Conservation (phyloP, 371 early-diverging fungal genomes). For the Capillidium rhysosporum region DNA sequence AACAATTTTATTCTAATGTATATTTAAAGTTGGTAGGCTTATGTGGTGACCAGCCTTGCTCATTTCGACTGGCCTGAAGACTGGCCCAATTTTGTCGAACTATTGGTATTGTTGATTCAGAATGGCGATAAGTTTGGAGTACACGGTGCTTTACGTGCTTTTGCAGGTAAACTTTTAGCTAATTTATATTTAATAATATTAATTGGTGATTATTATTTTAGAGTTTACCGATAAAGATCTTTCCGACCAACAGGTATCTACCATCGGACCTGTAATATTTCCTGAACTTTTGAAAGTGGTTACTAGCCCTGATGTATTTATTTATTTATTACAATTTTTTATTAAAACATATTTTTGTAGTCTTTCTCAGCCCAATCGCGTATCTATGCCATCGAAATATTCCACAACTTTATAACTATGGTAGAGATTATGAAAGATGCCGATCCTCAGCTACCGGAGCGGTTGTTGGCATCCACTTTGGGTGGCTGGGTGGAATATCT, state of each 20-base stretch:
- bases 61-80: slow-evolving; percentile 84
- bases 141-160: slow-evolving; percentile 73
- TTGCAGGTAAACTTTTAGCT: slow-evolving; percentile 14
- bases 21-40: slow-evolving; percentile 28
- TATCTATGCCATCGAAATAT: background rate
- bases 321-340: background rate
- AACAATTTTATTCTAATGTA: background rate
- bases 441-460: background rate
- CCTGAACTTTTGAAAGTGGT: slow-evolving; percentile 1
- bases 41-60: slow-evolving; percentile 71
- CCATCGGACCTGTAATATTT: slow-evolving; percentile 1
- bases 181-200: background rate
- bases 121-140: slow-evolving; percentile 44
- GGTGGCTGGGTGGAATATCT: slow-evolving; percentile 1
- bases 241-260: background rate
- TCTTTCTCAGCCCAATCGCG: slow-evolving; percentile 1
- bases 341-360: background rate
- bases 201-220: background rate
- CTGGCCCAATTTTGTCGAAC: slow-evolving; percentile 80
- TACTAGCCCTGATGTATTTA: background rate
- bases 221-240: slow-evolving; percentile 1
- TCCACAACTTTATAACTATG: background rate
- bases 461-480: background rate
- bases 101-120: slow-evolving; percentile 44
- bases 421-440: slow-evolving; percentile 2